Base-by-base conservation (phyloP, 768 basidiomycete species). In the Boletus vinaceobasis region DNA sequence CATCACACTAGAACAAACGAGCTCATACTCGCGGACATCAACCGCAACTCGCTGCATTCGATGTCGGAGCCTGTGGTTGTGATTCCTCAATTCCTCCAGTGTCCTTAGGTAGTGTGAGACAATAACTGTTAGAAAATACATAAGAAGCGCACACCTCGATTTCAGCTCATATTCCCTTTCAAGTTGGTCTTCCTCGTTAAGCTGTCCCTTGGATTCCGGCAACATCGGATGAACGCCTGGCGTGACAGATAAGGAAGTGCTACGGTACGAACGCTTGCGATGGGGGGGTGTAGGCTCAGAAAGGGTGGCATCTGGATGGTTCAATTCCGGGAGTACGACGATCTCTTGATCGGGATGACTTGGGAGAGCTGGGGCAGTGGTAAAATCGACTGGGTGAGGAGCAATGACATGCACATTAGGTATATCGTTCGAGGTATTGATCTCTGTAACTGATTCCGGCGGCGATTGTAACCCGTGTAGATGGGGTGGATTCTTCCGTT, bases 1-100 rank as follows among this genome's bases (percentile, higher is more conserved):
- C 55, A 78, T 74, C 38, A 86, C 71, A 32, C 74, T 73, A n/a
- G 76, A 70, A 60, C 84, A 86, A 11, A 84, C 70, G 9, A 74
- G 62, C 54, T 90, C 86, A 55, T 85, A 88, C 47, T 90, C 89
- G 59, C 79, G 77, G 42, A 90, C 75, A 29, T 77, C 78, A 7
- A 73, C 73, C 2, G 86, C 81, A 50, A 89, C 77, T 52, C 82
- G 80, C 60, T 88, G 85, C 27, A 90, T 73, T 27, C 87, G 74
- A 60, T 87, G 84, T 33, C 88, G 81, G 37, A 86, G 82, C 50
- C 83, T 76, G 53, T 83, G 78, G 57, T 92, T 92, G 61, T 87
- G 83, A 13, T 75, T 69, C 49, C 74, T 73, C 11, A 81, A 70
- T 46, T 85, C 81, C 48, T 84, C 82, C 29, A 92, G 71, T 15